Percentiles rank a stretch among this genome's conserved stretches.
Evolutionary conservation across 225 moss, liverwort and hornwort genomes (phyloP).

Genomic region (Polytrichum commune): DNA sequence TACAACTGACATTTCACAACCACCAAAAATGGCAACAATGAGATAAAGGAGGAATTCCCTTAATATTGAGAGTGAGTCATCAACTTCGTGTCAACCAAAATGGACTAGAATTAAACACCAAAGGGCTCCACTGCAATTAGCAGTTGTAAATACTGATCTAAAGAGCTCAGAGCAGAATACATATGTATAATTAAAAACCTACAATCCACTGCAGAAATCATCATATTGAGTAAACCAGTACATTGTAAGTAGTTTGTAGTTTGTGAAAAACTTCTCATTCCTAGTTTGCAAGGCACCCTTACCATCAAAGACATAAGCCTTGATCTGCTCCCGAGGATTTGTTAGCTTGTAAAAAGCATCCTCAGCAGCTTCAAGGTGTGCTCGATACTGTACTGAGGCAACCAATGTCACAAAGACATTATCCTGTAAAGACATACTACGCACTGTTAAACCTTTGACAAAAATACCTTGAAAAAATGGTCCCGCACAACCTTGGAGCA

Average conservation of each 20-base stretch:
- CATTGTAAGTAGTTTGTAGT: no score
- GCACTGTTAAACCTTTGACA: no score
- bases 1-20: constrained; percentile 29
- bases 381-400: constrained; percentile 54
- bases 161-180: background rate
- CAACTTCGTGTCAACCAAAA: background rate
- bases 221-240: no score
- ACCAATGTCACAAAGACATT: constrained; percentile 62
- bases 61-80: background rate
- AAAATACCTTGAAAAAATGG: no score
- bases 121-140: background rate
- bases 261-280: no score
- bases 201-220: no score
- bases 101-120: background rate
- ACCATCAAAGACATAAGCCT: constrained; percentile 66
- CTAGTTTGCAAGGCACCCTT: background rate
- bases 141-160: background rate
- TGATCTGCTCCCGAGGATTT: constrained; percentile 47
- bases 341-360: constrained; percentile 57
- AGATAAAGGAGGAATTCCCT: background rate
- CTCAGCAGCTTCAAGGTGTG: constrained; percentile 32
- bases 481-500: no score
- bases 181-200: no score
- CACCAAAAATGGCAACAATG: background rate
- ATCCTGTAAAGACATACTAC: constrained; percentile 28